These are phyloP conservation scores for Cryptococcus sp. DNA, from an alignment of 1,284 basidiomycete species.

Conservation along the genomic window DNA sequence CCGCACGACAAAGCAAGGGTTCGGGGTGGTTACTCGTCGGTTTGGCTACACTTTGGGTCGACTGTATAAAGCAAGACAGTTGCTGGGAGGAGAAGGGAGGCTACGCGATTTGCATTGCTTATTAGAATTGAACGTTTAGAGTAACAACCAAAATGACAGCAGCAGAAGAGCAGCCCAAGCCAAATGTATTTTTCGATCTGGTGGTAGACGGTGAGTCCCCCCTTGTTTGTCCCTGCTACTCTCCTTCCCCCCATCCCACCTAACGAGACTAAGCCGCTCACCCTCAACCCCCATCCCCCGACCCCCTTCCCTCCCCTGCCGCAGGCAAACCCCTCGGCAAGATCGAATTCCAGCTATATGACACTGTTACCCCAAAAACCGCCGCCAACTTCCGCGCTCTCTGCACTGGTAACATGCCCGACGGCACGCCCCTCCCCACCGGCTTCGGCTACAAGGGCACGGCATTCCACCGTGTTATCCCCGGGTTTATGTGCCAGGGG, in stretches of 20 bases:
- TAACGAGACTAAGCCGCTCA: no score
- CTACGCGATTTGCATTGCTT: no score
- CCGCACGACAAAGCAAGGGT: background rate
- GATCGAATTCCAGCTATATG: slow-evolving; percentile 52
- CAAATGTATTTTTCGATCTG: slow-evolving; percentile 37
- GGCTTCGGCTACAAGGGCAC: slow-evolving; percentile 67
- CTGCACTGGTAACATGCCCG: slow-evolving; percentile 51
- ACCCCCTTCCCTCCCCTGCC: background rate
- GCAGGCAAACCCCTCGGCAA: slow-evolving; percentile 38
- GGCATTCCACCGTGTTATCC: slow-evolving; percentile 64
- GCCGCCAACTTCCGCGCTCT: slow-evolving; percentile 61
- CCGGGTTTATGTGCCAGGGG: slow-evolving; percentile 62
- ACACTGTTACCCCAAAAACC: slow-evolving; percentile 41
- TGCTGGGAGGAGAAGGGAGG: no score
- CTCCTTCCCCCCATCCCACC: no score
- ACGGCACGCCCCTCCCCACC: slow-evolving; percentile 29
- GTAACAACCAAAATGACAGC: background rate
- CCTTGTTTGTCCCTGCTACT: no score
- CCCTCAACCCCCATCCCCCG: background rate
- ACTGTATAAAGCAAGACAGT: no score
- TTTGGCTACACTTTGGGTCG: no score
- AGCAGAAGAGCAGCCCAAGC: background rate
- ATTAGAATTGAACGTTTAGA: no score
- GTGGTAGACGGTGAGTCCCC: slow-evolving; percentile 29
- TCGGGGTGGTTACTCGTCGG: no score